These are phyloP conservation scores for Hypoxylon sp. DNA, from an alignment of 2,329 filamentous ascomycete genomes.

Conservation along the genomic window DNA sequence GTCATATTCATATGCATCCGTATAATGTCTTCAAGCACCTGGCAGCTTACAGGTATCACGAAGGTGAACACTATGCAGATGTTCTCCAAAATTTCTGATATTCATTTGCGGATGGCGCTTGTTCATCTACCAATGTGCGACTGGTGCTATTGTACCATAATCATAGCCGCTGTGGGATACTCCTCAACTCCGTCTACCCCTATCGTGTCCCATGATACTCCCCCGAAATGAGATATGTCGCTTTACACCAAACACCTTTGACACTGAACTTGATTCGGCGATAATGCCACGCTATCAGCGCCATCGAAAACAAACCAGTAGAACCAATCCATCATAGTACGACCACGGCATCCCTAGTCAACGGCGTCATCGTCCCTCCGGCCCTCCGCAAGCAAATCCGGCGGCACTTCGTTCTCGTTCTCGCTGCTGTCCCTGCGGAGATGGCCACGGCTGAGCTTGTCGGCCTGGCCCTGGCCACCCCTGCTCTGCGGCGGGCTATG, in stretches of 20 bases:
- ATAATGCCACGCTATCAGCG: not conserved
- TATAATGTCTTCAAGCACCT: not conserved
- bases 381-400: conserved; percentile 39
- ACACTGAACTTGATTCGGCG: not conserved
- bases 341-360: conserved; percentile 15
- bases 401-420: conserved; percentile 40
- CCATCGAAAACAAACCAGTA: not conserved
- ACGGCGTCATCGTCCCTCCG: conserved; percentile 21
- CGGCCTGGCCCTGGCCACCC: conserved; percentile 4
- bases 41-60: not conserved
- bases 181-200: not conserved
- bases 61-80: not conserved
- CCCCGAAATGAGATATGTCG: not conserved
- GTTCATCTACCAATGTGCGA: not conserved
- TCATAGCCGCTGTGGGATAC: not conserved
- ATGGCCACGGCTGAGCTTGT: not conserved
- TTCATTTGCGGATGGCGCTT: not conserved
- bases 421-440: conserved; percentile 37
- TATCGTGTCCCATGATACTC: not conserved
- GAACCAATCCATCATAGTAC: conserved; percentile 1
- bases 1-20: not conserved
- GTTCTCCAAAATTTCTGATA: not conserved
- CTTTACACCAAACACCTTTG: not conserved
- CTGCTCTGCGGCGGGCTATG: conserved; percentile 43
- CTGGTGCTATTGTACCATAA: not conserved